phyloP scores from a whole-genome alignment of 441 rosid species.

The Erodium moschatum region DNA sequence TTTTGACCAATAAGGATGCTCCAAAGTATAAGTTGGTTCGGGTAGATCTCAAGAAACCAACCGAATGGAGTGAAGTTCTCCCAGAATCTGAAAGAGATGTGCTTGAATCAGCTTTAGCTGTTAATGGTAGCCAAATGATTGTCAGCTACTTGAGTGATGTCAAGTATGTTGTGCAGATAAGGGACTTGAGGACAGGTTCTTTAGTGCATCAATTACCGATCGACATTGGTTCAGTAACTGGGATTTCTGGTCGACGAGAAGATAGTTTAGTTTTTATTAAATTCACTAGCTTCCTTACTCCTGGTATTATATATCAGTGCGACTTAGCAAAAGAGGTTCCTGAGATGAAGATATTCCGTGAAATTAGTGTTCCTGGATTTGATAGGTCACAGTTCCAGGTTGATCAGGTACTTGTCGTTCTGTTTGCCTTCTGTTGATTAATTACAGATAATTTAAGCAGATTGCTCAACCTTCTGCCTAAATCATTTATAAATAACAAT shows the following conservation, averaged over 20 bases:
- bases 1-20: slow-evolving; percentile 72
- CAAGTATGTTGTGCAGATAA: slow-evolving; percentile 64
- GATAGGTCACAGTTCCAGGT: slow-evolving; percentile 62
- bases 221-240: slow-evolving; percentile 66
- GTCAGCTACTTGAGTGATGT: slow-evolving; percentile 83
- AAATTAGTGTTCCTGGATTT: slow-evolving; percentile 63
- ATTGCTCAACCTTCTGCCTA: slow-evolving; percentile 2
- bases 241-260: slow-evolving; percentile 60
- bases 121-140: slow-evolving; percentile 59
- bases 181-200: slow-evolving; percentile 72
- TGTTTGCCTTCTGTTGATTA: neutral
- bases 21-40: slow-evolving; percentile 75
- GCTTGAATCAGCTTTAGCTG: slow-evolving; percentile 59
- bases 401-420: slow-evolving; percentile 49
- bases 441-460: neutral
- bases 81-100: slow-evolving; percentile 76
- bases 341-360: slow-evolving; percentile 72
- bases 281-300: slow-evolving; percentile 82
- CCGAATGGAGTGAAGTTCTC: slow-evolving; percentile 61
- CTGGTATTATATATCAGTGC: slow-evolving; percentile 76
- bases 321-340: slow-evolving; percentile 48
- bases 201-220: slow-evolving; percentile 64
- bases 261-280: slow-evolving; percentile 51
- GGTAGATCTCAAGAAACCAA: slow-evolving; percentile 73
- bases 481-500: neutral